Evolutionary conservation across 2,329 filamentous ascomycete species (phyloP).

Genomic region (Elsinoe arachidis): DNA sequence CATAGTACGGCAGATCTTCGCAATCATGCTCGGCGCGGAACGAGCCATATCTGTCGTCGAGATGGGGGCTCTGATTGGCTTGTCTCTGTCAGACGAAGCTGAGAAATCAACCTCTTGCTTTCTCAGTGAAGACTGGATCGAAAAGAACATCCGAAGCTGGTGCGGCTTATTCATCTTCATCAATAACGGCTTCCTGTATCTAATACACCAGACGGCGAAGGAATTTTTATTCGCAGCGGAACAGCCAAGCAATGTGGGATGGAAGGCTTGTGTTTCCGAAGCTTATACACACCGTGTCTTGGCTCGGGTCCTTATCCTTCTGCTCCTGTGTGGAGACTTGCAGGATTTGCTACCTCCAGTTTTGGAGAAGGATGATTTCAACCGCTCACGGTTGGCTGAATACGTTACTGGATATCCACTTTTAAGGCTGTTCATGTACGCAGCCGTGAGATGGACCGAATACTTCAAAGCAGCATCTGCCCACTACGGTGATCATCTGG

Average conservation of each 20-base stretch:
- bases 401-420: background rate
- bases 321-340: background rate
- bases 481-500: background rate
- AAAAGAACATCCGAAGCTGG: slow-evolving; percentile 12
- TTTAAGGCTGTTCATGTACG: background rate
- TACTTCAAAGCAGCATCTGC: background rate
- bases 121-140: background rate
- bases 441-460: background rate
- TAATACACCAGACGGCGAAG: slow-evolving; percentile 26
- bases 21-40: slow-evolving; percentile 22
- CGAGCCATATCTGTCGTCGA: slow-evolving; percentile 22
- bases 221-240: slow-evolving; percentile 20
- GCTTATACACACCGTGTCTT: background rate
- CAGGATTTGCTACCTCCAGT: background rate
- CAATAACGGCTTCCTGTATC: slow-evolving; percentile 19
- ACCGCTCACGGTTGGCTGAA: too few species aligned
- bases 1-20: slow-evolving; percentile 17
- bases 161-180: slow-evolving; percentile 25
- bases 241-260: background rate
- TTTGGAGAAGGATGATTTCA: too few species aligned
- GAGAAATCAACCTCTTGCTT: background rate
- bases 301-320: background rate
- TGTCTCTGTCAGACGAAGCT: slow-evolving; percentile 9
- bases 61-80: slow-evolving; percentile 20
- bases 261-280: background rate